Conservation (phyloP, 495 filamentous ascomycete genomes). For the Aspergillus nidulans region DNA sequence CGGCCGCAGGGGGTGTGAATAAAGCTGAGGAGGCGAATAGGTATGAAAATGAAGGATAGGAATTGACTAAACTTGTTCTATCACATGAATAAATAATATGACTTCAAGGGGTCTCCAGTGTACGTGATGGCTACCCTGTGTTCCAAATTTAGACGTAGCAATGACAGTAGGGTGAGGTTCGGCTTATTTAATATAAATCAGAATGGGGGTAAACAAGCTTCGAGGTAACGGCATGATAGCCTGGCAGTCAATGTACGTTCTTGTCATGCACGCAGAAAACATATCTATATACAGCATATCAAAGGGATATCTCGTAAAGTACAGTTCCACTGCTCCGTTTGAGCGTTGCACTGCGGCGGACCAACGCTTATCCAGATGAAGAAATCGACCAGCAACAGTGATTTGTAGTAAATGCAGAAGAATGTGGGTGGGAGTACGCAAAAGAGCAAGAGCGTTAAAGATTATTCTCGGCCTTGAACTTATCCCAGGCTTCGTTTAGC, state of each 20-base stretch:
- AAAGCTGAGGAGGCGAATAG: background rate
- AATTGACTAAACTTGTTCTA: background rate
- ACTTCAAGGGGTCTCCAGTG: no score
- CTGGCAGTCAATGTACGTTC: background rate
- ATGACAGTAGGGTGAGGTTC: background rate
- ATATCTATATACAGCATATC: conserved; percentile 16
- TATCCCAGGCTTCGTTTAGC: conserved; percentile 97
- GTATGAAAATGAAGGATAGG: background rate
- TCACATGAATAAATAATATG: no score
- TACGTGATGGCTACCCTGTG: no score
- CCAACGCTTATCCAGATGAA: background rate
- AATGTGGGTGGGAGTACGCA: background rate
- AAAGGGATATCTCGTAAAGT: conserved; percentile 4
- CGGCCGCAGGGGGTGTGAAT: conserved; percentile 33
- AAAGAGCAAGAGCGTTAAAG: conserved; percentile 20
- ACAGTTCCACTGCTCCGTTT: background rate
- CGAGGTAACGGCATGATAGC: background rate
- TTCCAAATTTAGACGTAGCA: background rate
- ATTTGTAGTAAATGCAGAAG: background rate
- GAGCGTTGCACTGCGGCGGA: background rate
- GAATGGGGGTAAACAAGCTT: background rate
- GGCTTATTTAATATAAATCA: background rate
- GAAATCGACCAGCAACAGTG: background rate
- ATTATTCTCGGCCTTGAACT: conserved; percentile 87
- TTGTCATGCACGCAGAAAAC: conserved; percentile 9